Conservation (phyloP, 768 basidiomycete genomes). For the Termitomyces sp. region DNA sequence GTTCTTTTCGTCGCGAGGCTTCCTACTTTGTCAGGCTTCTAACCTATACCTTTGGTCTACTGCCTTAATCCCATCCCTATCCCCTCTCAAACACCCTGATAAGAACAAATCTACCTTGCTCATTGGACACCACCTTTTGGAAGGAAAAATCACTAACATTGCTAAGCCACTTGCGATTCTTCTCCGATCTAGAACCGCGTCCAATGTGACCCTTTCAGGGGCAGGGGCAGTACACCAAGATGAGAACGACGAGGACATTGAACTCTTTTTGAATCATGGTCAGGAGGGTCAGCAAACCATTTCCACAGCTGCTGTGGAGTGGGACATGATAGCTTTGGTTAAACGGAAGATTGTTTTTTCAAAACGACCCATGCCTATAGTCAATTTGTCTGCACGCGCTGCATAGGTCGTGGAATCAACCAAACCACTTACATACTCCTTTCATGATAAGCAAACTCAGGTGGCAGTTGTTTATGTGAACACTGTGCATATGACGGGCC, state of each 20-base stretch:
- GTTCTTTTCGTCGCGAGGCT: conserved; percentile 14
- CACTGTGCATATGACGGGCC: neutral
- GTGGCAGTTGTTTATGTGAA: neutral
- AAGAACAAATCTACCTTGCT: conserved; percentile 74
- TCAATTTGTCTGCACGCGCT: conserved; percentile 15
- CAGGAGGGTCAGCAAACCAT: conserved; percentile 9
- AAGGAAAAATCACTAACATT: conserved; percentile 74
- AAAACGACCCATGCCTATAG: conserved; percentile 76
- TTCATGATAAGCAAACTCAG: neutral
- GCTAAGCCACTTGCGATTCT: conserved; percentile 82
- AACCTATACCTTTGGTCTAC: neutral
- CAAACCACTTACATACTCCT: neutral
- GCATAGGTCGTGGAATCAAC: neutral
- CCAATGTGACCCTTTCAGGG: conserved; percentile 9
- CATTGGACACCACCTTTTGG: conserved; percentile 88
- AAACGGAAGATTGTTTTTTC: conserved; percentile 81
- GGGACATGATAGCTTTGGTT: conserved; percentile 66
- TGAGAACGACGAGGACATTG: conserved; percentile 12
- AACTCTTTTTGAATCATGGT: conserved; percentile 16
- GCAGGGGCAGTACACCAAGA: conserved; percentile 12
- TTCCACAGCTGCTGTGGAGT: conserved; percentile 23
- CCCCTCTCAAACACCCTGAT: neutral
- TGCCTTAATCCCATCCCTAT: neutral
- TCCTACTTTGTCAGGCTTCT: neutral
- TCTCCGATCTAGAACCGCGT: conserved; percentile 29